Evolutionary conservation across 179 eudicot species (phyloP).

Genomic region (Dionaea muscipula): DNA sequence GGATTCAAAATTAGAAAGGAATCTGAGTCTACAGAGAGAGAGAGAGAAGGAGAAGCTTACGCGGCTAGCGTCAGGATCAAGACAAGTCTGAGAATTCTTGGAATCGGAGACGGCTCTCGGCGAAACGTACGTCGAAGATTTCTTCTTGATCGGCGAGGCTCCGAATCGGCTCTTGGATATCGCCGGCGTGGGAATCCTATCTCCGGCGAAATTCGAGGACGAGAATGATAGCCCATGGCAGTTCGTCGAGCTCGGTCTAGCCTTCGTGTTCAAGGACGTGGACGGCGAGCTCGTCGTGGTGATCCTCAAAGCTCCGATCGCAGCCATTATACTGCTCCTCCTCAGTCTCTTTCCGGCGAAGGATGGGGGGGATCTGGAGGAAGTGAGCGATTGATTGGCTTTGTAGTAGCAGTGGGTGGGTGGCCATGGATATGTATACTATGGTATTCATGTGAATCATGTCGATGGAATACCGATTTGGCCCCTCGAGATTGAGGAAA

Average conservation of each 20-base stretch:
- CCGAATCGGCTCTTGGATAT: slow-evolving; percentile 1
- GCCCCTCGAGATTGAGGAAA: too few relatives aligned
- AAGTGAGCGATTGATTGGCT: too few relatives aligned
- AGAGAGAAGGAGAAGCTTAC: slow-evolving; percentile 19
- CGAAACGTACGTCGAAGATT: slow-evolving; percentile 33
- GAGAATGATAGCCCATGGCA: slow-evolving; percentile 30
- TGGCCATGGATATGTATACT: too few relatives aligned
- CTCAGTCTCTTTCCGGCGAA: too few relatives aligned
- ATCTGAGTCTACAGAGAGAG: neutral
- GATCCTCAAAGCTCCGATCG: slow-evolving; percentile 31
- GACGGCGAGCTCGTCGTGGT: slow-evolving; percentile 2
- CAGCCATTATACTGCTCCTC: too few relatives aligned
- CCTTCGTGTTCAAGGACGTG: slow-evolving; percentile 8
- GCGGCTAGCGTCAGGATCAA: slow-evolving; percentile 90
- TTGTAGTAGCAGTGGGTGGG: too few relatives aligned
- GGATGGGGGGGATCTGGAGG: too few relatives aligned
- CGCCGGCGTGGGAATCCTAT: slow-evolving; percentile 19
- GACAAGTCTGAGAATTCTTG: slow-evolving; percentile 87
- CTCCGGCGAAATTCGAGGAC: slow-evolving; percentile 36
- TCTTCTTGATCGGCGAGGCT: neutral
- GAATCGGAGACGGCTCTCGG: slow-evolving; percentile 93
- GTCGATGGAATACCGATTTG: too few relatives aligned
- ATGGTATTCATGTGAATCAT: too few relatives aligned
- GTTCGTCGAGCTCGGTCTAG: slow-evolving; percentile 11
- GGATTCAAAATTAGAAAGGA: too few relatives aligned